A percentile compares a stretch with the other conserved stretches of the same genome.
phyloP scores from a whole-genome alignment of 768 basidiomycete species.

The Boletus subparvulus region DNA sequence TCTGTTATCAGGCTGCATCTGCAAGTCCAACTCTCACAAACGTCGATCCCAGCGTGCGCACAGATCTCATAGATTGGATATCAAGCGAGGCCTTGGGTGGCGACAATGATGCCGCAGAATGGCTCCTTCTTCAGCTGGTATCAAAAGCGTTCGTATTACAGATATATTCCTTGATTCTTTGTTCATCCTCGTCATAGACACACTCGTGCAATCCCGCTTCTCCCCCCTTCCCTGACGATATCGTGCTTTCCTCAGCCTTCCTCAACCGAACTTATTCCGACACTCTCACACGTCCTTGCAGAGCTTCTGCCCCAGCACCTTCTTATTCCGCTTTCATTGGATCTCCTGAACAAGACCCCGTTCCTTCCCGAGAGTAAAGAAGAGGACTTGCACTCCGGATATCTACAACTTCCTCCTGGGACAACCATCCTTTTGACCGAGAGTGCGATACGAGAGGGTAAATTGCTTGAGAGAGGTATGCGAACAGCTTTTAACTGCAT shows the following conservation, averaged over 20 bases:
- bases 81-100: slow-evolving; percentile 67
- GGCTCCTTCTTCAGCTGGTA: slow-evolving; percentile 62
- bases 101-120: slow-evolving; percentile 70
- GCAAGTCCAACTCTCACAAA: neutral
- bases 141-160: slow-evolving; percentile 57
- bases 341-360: slow-evolving; percentile 52
- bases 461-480: slow-evolving; percentile 50
- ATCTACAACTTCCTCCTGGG: slow-evolving; percentile 67
- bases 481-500: neutral
- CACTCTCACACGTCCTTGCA: slow-evolving; percentile 53
- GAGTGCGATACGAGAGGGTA: slow-evolving; percentile 65
- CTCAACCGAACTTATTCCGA: slow-evolving; percentile 35
- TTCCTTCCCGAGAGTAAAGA: slow-evolving; percentile 69
- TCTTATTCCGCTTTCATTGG: slow-evolving; percentile 59
- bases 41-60: slow-evolving; percentile 34
- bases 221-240: slow-evolving; percentile 65
- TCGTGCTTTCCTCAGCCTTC: slow-evolving; percentile 57
- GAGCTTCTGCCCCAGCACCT: slow-evolving; percentile 58
- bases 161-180: neutral
- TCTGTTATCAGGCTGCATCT: slow-evolving; percentile 40
- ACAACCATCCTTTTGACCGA: slow-evolving; percentile 65
- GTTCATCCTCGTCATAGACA: slow-evolving; percentile 44
- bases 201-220: slow-evolving; percentile 62
- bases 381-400: slow-evolving; percentile 72
- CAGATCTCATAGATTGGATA: slow-evolving; percentile 69